Conservation (phyloP, 306 rosid genomes). For the Corylus avellana region DNA sequence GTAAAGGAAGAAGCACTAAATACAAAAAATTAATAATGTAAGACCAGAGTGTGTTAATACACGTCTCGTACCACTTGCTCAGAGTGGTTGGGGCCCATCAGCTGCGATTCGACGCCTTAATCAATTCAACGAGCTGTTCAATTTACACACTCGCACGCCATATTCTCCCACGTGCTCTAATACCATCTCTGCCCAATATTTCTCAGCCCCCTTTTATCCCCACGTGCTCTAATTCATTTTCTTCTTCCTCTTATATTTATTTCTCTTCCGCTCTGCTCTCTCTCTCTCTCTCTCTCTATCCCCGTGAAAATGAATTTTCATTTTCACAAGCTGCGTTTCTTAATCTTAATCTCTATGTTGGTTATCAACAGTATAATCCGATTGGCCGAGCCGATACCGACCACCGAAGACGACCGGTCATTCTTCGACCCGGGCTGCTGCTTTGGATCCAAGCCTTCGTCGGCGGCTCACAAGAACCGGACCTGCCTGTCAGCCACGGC, state of each 20-base stretch:
- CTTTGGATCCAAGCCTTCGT: slow-evolving; percentile 16
- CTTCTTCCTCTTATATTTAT: not conserved
- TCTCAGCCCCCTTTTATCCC: not conserved
- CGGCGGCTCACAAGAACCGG: slow-evolving; percentile 33
- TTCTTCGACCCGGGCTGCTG: slow-evolving; percentile 34
- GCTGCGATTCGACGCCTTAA: not conserved
- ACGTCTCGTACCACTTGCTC: no score
- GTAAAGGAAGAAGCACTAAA: no score
- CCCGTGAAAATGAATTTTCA: slow-evolving; percentile 36
- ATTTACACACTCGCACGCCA: not conserved
- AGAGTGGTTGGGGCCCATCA: not conserved
- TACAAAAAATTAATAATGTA: no score
- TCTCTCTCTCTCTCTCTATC: not conserved
- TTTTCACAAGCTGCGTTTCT: not conserved
- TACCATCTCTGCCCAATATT: not conserved
- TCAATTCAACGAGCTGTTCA: not conserved
- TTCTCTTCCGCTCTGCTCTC: not conserved
- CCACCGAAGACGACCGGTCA: slow-evolving; percentile 26
- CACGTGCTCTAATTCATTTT: slow-evolving; percentile 23
- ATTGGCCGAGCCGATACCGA: slow-evolving; percentile 11
- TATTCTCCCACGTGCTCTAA: slow-evolving; percentile 41
- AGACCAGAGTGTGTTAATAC: no score
- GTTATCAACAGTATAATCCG: not conserved
- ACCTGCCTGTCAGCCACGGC: slow-evolving; percentile 24
- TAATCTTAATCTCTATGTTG: slow-evolving; percentile 1